Conservation (phyloP, 2,329 filamentous ascomycete genomes). For the Colletotrichum nymphaeae region DNA sequence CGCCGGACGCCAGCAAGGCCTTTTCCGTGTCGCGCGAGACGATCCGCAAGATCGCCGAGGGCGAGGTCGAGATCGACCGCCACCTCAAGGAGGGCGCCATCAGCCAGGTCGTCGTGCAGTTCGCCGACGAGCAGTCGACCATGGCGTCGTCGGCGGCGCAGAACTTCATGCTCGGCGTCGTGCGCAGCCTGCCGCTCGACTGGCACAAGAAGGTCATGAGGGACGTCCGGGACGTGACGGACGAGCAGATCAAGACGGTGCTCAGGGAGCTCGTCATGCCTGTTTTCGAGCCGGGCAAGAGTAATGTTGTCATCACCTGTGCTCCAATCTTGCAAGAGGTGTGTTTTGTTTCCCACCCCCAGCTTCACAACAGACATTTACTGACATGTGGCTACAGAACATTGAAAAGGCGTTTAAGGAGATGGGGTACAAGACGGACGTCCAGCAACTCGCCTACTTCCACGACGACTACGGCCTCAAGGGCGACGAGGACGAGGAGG, state of each 20-base stretch:
- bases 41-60: conserved; percentile 79
- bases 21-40: conserved; percentile 81
- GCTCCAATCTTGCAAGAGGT: conserved; percentile 82
- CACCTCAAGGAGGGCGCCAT: conserved; percentile 90
- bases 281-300: conserved; percentile 81
- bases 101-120: conserved; percentile 85
- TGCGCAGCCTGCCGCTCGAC: conserved; percentile 79
- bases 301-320: conserved; percentile 90
- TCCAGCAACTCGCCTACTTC: conserved; percentile 81
- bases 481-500: conserved; percentile 69
- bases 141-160: conserved; percentile 84
- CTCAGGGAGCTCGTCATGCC: conserved; percentile 82
- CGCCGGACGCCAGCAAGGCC: conserved; percentile 88
- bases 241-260: conserved; percentile 80
- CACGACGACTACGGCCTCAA: conserved; percentile 91
- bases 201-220: conserved; percentile 83
- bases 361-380: background rate
- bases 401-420: conserved; percentile 79
- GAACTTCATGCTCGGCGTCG: conserved; percentile 85
- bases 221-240: conserved; percentile 79
- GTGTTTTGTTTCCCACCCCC: too few species aligned
- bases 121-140: conserved; percentile 90
- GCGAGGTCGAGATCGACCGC: conserved; percentile 78
- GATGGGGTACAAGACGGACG: conserved; percentile 82
- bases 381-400: conserved; percentile 59